Evolutionary conservation across 192 early-diverging fungal species (phyloP), one percentile per base, ranked within the genome.

Genomic region (Entophlyctis luteolus): DNA sequence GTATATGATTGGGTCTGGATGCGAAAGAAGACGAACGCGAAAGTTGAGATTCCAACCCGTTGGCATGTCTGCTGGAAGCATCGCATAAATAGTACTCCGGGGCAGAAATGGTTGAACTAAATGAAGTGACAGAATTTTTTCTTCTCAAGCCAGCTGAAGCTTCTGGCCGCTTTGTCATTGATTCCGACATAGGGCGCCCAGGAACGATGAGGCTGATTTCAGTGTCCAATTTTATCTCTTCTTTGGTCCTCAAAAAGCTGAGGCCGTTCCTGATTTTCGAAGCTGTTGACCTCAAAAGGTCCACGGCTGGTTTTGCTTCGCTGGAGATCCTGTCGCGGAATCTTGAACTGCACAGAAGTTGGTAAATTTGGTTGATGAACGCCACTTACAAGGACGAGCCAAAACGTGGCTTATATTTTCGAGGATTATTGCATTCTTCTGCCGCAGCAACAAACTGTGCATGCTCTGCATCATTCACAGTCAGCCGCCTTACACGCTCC

Each of bases 331-430:
- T 8, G 3, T 47, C 46, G 5, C 35, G 50, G 25, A 23, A 53
- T 27, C 27, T 18, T 27, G 50, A 22, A 35, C 39, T 22, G 45
- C 8, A 38, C 39, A 38, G 50, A 66, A 54, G 20, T 54, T 39
- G 20, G 12, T 54, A 29, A 37, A 60, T 60, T 20, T 60, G 20
- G 39, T 10, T 10, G 3, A 37, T 20, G 29, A 14, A n/a, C 3
- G 27, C 50, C 18, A 54, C 63, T 18, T 66, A 66, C 63, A 66
- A 66, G 4, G 63, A 66, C 20, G 16, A 50, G 35, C 63, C 35
- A 54, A 47, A 46, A 5, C 63, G 48, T 8, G 37, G 23, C 8
- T 28, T 50, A n/a, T 29, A 6, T 3, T 16, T 42, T 6, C 57
- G 14, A 4, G 4, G 14, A 48, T 47, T 47, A 16, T 8, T 25